Evolutionary conservation across 1,284 basidiomycete genomes (phyloP).

Genomic region (Sphaerobolus stellatus): DNA sequence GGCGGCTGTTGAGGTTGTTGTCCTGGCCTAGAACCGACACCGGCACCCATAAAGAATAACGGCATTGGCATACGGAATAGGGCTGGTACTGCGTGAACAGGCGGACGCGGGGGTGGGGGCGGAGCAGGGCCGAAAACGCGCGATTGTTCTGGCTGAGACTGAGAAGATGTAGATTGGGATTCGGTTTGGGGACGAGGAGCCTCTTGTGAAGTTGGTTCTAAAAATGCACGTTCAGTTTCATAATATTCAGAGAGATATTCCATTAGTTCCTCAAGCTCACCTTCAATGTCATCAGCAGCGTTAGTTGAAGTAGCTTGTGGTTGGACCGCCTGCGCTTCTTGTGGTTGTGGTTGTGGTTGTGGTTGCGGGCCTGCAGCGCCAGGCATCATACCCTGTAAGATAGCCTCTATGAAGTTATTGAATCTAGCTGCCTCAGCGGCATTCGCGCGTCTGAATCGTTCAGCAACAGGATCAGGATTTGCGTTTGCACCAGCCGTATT

Average conservation of each 20-base stretch:
- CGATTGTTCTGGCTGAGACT: neutral
- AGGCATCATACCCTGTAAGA: neutral
- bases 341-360: conserved; percentile 1
- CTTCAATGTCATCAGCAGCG: too few relatives aligned
- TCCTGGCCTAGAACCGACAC: too few relatives aligned
- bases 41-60: neutral
- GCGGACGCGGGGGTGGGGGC: neutral
- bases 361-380: neutral
- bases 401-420: neutral
- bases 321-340: neutral
- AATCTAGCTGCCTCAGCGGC: conserved; percentile 1
- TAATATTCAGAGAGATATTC: neutral
- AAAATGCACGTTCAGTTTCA: neutral
- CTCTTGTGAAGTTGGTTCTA: neutral
- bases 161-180: neutral
- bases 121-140: neutral
- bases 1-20: too few relatives aligned
- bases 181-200: neutral
- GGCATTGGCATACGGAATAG: neutral
- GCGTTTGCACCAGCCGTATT: neutral
- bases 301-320: neutral
- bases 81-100: neutral
- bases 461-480: neutral
- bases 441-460: neutral
- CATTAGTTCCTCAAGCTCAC: too few relatives aligned